Percentiles rank a stretch among this genome's conserved stretches.
Conservation (phyloP, 106 monocot genomes). For the Gastrodia elata region DNA sequence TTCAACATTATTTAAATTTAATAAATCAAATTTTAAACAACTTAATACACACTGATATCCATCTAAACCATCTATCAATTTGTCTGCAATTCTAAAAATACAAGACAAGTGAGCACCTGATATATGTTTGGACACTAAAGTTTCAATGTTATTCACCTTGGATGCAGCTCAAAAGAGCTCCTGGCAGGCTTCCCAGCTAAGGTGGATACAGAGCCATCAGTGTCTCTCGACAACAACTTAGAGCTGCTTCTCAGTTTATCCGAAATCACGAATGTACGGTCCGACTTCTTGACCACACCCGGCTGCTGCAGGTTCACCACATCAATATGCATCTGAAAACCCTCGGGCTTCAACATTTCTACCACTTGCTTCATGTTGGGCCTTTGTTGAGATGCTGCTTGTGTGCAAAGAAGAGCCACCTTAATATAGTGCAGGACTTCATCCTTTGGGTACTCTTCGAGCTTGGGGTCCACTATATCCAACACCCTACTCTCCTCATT, state of each 20-base stretch:
- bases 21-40: neutral
- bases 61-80: neutral
- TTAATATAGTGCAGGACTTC: slow-evolving; percentile 39
- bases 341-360: slow-evolving; percentile 20
- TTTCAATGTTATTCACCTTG: slow-evolving; percentile 10
- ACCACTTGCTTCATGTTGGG: slow-evolving; percentile 48
- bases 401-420: slow-evolving; percentile 45
- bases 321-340: slow-evolving; percentile 8
- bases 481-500: slow-evolving; percentile 30
- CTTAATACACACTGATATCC: neutral
- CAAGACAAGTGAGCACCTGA: neutral
- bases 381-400: slow-evolving; percentile 28
- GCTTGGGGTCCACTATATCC: slow-evolving; percentile 41
- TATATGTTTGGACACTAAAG: neutral
- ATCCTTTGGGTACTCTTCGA: slow-evolving; percentile 29
- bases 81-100: neutral
- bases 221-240: neutral
- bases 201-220: slow-evolving; percentile 4
- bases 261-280: neutral
- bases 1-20: neutral
- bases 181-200: neutral
- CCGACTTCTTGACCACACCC: slow-evolving; percentile 3
- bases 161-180: slow-evolving; percentile 20
- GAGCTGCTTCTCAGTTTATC: neutral
- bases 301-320: slow-evolving; percentile 21